Percentiles rank a stretch among this genome's conserved stretches.
Conservation (phyloP, 441 rosid genomes). For the Theobroma grandiflorum region DNA sequence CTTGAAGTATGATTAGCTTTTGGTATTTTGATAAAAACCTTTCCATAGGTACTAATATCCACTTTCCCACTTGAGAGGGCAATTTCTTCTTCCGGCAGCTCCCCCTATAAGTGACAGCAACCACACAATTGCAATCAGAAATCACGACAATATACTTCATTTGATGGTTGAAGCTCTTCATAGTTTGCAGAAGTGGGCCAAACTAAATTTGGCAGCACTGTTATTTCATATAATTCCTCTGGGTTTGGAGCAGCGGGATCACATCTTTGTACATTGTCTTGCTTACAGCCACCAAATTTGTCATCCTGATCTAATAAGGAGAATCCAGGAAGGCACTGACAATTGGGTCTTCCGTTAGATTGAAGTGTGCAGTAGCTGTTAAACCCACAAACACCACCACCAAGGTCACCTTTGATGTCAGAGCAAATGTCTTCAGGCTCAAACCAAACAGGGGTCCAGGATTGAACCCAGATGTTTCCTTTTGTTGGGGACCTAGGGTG, state of each 20-base stretch:
- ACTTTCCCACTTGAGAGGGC: constrained; percentile 42
- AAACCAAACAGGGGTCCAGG: constrained; percentile 28
- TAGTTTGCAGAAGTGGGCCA: constrained; percentile 30
- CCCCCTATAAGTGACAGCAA: constrained; percentile 5
- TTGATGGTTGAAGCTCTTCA: neutral
- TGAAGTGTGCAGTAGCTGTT: constrained; percentile 46
- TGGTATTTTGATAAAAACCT: constrained; percentile 27
- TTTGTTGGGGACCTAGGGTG: constrained; percentile 31
- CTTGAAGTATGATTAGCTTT: neutral
- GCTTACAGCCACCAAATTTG: constrained; percentile 45
- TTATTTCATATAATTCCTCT: neutral
- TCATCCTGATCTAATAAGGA: constrained; percentile 37
- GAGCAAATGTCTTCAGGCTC: constrained; percentile 44
- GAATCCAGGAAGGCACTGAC: constrained; percentile 44
- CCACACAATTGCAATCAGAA: constrained; percentile 37
- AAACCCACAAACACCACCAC: constrained; percentile 52
- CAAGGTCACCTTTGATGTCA: neutral
- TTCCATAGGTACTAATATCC: constrained; percentile 22
- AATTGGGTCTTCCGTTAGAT: constrained; percentile 34
- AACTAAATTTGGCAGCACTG: constrained; percentile 19
- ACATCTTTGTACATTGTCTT: constrained; percentile 38
- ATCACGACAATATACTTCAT: constrained; percentile 31
- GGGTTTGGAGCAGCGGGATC: constrained; percentile 5
- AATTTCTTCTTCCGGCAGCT: constrained; percentile 41
- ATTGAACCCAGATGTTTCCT: neutral